Evolutionary conservation across 129 eudicot genomes (phyloP).

Genomic region (Escallonia herrerae): DNA sequence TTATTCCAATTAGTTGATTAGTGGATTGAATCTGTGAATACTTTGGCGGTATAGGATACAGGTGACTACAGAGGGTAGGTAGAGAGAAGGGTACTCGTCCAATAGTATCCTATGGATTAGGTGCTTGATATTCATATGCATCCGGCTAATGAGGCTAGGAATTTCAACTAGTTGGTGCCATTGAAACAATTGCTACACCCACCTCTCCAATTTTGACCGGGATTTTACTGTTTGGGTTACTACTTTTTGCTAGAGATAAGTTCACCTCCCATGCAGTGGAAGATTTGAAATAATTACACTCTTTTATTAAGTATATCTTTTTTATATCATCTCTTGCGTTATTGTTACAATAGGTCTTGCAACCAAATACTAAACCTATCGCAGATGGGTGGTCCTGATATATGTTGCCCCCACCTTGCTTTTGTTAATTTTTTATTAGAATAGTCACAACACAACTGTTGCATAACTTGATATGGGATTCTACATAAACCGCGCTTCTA

Average conservation of each 20-base stretch:
- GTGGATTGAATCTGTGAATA: constrained; percentile 1
- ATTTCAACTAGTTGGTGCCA: too few species aligned
- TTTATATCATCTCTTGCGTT: neutral
- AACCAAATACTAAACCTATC: too few species aligned
- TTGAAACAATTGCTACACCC: neutral
- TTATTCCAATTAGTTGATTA: neutral
- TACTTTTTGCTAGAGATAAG: neutral
- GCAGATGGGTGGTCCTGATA: too few species aligned
- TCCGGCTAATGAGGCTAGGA: neutral
- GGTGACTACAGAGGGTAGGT: neutral
- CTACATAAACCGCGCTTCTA: too few species aligned
- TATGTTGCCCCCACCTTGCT: too few species aligned
- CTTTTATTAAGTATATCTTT: too few species aligned
- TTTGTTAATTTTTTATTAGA: too few species aligned
- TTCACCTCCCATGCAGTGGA: neutral
- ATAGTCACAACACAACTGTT: too few species aligned
- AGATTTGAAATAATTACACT: too few species aligned
- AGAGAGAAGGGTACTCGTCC: neutral
- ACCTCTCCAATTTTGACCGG: neutral
- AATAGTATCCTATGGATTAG: neutral
- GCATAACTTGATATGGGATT: too few species aligned
- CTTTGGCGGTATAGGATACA: constrained; percentile 8
- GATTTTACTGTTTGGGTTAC: neutral
- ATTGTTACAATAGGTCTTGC: too few species aligned
- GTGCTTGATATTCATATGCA: neutral